These are phyloP conservation scores for Mangifera indica DNA, from an alignment of 345 rosid genomes.

Conservation along the genomic window DNA sequence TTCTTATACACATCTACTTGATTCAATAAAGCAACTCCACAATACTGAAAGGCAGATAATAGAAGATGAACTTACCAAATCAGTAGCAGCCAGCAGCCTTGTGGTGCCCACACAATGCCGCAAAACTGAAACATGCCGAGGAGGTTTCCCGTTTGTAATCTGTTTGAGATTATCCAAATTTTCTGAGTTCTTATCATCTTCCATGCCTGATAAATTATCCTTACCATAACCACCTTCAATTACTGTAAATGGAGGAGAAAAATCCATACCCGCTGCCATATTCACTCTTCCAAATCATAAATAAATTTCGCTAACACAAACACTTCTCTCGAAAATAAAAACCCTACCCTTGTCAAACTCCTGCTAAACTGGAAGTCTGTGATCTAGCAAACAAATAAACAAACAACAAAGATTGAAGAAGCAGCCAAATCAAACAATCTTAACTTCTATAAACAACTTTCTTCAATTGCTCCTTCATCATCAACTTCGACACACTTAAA, in stretches of 20 bases:
- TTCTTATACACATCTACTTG: neutral
- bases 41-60: neutral
- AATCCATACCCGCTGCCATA: conserved; percentile 63
- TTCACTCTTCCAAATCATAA: conserved; percentile 42
- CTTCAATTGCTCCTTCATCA: neutral
- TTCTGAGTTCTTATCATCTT: conserved; percentile 37
- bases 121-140: conserved; percentile 51
- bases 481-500: conserved; percentile 5
- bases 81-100: conserved; percentile 48
- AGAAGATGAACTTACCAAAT: conserved; percentile 41
- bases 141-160: conserved; percentile 65
- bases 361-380: neutral
- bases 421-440: conserved; percentile 28
- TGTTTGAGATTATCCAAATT: conserved; percentile 51
- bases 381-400: conserved; percentile 9
- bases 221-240: conserved; percentile 48
- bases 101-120: conserved; percentile 45
- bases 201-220: conserved; percentile 37
- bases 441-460: conserved; percentile 10
- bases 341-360: neutral
- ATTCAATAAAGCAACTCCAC: conserved; percentile 2
- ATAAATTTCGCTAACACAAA: conserved; percentile 12
- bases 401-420: conserved; percentile 22
- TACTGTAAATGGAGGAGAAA: conserved; percentile 46
- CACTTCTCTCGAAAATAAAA: conserved; percentile 1